These are phyloP conservation scores for Daedaleopsis sinensis DNA, from an alignment of 768 basidiomycete genomes.

Conservation along the genomic window DNA sequence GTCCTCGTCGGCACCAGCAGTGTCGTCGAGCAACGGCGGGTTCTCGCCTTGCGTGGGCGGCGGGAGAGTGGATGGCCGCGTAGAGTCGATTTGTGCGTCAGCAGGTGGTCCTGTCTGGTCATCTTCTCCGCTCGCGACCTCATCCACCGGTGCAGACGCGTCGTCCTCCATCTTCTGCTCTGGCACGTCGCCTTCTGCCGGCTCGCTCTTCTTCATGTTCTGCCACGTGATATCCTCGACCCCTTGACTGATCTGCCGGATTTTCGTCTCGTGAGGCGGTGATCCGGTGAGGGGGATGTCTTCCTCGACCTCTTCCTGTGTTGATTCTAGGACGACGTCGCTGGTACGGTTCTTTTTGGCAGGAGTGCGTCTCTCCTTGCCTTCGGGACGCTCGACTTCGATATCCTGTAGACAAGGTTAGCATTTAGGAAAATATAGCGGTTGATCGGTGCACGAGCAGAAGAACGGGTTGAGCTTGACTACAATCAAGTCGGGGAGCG, in stretches of 20 bases:
- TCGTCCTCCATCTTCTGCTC: neutral
- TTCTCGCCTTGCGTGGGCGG: no score
- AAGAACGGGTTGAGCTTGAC: neutral
- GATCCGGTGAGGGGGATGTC: constrained; percentile 46
- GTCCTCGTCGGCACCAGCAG: constrained; percentile 26
- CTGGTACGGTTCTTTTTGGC: constrained; percentile 74
- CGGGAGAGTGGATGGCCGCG: constrained; percentile 7
- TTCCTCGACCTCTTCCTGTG: constrained; percentile 58
- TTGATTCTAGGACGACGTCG: constrained; percentile 51
- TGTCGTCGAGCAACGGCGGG: constrained; percentile 24
- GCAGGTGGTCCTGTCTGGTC: neutral
- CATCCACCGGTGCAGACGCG: neutral
- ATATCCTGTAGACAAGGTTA: constrained; percentile 23
- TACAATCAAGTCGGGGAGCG: no score
- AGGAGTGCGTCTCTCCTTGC: constrained; percentile 60
- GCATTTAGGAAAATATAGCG: constrained; percentile 1
- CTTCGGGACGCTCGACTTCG: constrained; percentile 37
- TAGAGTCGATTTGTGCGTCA: neutral
- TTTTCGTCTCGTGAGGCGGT: constrained; percentile 79
- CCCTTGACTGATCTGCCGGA: constrained; percentile 76
- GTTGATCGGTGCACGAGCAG: neutral
- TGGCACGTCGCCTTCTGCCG: no score
- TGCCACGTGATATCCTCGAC: constrained; percentile 80
- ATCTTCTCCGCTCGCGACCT: no score
- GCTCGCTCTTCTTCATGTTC: constrained; percentile 43